These are phyloP conservation scores for Tritrichomonas musculus DNA, from an alignment of 208 protist genomes.

Conservation along the genomic window DNA sequence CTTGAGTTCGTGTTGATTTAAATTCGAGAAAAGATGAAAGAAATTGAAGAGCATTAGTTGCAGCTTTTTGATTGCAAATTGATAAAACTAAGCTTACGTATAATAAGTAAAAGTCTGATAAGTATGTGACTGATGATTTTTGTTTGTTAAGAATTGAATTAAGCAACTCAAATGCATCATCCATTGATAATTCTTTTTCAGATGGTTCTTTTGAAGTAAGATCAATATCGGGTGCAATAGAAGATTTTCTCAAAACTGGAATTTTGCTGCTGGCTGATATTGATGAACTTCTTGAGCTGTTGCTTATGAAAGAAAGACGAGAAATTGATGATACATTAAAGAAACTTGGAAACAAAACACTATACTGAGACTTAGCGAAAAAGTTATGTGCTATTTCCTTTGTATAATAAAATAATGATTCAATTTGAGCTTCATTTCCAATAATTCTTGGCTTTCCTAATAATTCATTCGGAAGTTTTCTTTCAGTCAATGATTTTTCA, in stretches of 20 bases:
- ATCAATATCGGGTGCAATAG: background rate
- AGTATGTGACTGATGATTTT: background rate
- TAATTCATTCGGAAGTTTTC: background rate
- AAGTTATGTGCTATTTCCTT: background rate
- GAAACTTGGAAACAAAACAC: background rate
- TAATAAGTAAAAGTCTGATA: background rate
- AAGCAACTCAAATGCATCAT: background rate
- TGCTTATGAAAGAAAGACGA: background rate
- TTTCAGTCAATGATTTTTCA: background rate
- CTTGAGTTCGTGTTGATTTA: background rate
- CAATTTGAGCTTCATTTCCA: background rate
- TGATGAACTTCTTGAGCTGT: background rate
- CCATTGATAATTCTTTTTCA: background rate
- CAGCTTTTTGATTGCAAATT: background rate
- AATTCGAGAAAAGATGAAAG: background rate
- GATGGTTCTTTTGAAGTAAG: background rate
- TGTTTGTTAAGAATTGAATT: background rate
- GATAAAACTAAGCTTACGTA: background rate
- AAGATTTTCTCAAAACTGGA: background rate
- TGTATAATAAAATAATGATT: background rate
- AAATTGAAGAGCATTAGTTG: background rate
- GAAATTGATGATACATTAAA: background rate
- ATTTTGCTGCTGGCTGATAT: background rate
- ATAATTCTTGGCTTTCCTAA: background rate
- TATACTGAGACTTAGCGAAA: background rate